Conservation (phyloP, 805 yeast genomes). For the Middelhovenomyces tepae region DNA sequence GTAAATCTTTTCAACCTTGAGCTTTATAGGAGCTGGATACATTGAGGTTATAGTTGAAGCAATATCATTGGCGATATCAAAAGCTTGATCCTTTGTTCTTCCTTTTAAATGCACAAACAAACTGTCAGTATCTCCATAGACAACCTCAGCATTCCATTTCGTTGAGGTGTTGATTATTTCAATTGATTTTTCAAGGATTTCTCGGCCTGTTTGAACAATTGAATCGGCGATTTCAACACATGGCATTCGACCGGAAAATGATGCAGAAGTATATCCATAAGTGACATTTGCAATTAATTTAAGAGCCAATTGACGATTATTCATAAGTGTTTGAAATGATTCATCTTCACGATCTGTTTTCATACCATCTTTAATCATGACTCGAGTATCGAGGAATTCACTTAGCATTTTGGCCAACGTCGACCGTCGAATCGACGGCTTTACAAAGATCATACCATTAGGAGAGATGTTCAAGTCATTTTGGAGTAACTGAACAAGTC, state of each 20-base stretch:
- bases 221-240: slow-evolving; percentile 92
- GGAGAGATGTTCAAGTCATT: slow-evolving; percentile 67
- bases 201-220: slow-evolving; percentile 85
- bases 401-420: slow-evolving; percentile 73
- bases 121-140: slow-evolving; percentile 95
- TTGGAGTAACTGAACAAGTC: slow-evolving; percentile 43
- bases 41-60: slow-evolving; percentile 51
- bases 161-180: slow-evolving; percentile 49
- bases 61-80: slow-evolving; percentile 61
- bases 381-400: slow-evolving; percentile 72
- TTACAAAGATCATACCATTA: slow-evolving; percentile 75
- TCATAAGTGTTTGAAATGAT: slow-evolving; percentile 40
- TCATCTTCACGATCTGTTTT: slow-evolving; percentile 28
- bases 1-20: slow-evolving; percentile 90
- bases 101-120: slow-evolving; percentile 88
- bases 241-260: slow-evolving; percentile 96
- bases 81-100: slow-evolving; percentile 65
- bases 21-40: slow-evolving; percentile 72
- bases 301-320: slow-evolving; percentile 76
- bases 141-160: slow-evolving; percentile 82
- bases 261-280: slow-evolving; percentile 91
- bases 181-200: slow-evolving; percentile 66
- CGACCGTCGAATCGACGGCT: slow-evolving; percentile 57
- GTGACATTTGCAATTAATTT: slow-evolving; percentile 92
- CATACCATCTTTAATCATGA: slow-evolving; percentile 72